Conservation (phyloP, 73 alveolate genomes). For the Blepharisma stoltei region DNA sequence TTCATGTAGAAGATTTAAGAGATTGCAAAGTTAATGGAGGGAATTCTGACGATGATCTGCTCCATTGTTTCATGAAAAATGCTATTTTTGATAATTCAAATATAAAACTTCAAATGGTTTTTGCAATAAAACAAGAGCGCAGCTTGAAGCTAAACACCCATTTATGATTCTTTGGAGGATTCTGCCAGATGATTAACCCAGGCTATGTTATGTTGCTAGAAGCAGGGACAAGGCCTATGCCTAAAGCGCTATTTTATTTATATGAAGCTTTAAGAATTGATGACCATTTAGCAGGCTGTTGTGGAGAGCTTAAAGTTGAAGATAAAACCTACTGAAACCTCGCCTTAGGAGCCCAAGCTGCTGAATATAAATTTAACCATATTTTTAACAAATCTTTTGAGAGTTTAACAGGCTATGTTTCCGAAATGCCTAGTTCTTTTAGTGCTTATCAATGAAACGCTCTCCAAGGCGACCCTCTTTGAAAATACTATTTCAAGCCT, state of each 20-base stretch:
- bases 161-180: constrained; percentile 42
- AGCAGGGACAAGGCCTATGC: constrained; percentile 44
- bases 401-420: constrained; percentile 16
- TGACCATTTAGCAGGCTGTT: constrained; percentile 9
- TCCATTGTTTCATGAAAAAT: constrained; percentile 9
- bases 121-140: neutral
- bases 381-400: constrained; percentile 31
- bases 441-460: constrained; percentile 36
- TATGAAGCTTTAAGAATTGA: constrained; percentile 4
- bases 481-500: constrained; percentile 4
- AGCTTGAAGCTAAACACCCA: neutral
- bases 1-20: constrained; percentile 3
- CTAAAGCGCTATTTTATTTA: neutral
- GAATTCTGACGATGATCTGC: neutral
- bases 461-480: neutral
- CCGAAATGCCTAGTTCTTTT: constrained; percentile 49
- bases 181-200: constrained; percentile 43
- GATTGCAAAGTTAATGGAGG: constrained; percentile 1
- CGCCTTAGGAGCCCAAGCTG: neutral
- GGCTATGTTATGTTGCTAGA: constrained; percentile 44
- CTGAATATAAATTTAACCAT: constrained; percentile 26
- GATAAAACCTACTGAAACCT: neutral
- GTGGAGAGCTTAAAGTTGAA: constrained; percentile 16
- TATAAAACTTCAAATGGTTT: neutral
- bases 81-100: constrained; percentile 14